Evolutionary conservation across 805 yeast species (phyloP).

Genomic region (Candida xiaguanensis): DNA sequence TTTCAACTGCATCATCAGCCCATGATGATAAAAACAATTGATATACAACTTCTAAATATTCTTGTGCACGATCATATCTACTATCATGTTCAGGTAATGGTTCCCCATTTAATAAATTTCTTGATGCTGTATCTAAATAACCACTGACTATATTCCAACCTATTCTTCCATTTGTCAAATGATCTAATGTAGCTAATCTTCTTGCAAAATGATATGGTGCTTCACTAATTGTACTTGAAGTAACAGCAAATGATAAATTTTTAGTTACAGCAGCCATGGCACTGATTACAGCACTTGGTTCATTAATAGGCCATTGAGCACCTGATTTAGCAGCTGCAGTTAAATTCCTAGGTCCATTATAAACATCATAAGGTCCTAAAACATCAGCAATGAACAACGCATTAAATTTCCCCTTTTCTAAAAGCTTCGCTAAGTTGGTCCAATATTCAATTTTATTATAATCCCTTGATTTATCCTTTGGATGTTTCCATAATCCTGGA

Average conservation of each 20-base stretch:
- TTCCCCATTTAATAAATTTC: constrained; percentile 34
- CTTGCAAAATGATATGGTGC: constrained; percentile 41
- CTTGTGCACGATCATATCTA: constrained; percentile 40
- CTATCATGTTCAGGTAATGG: constrained; percentile 37
- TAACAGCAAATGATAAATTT: constrained; percentile 38
- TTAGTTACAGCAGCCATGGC: constrained; percentile 46
- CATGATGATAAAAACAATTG: constrained; percentile 40
- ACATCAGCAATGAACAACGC: constrained; percentile 41
- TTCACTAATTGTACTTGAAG: constrained; percentile 41
- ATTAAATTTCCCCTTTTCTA: constrained; percentile 39
- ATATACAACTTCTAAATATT: constrained; percentile 37
- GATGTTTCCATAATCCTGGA: constrained; percentile 37
- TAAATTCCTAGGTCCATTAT: constrained; percentile 36
- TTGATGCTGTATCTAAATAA: constrained; percentile 39
- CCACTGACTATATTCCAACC: constrained; percentile 48
- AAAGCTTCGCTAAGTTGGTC: constrained; percentile 36
- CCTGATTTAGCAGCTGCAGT: constrained; percentile 32
- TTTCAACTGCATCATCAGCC: constrained; percentile 40
- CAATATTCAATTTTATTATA: constrained; percentile 25
- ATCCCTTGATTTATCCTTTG: constrained; percentile 29
- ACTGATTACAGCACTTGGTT: constrained; percentile 32
- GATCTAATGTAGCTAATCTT: constrained; percentile 43
- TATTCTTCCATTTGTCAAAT: constrained; percentile 40
- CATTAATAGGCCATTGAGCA: constrained; percentile 35
- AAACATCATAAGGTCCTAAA: constrained; percentile 38